Evolutionary conservation across 306 rosid species (phyloP).

Genomic region (Acacia melanoxylon): DNA sequence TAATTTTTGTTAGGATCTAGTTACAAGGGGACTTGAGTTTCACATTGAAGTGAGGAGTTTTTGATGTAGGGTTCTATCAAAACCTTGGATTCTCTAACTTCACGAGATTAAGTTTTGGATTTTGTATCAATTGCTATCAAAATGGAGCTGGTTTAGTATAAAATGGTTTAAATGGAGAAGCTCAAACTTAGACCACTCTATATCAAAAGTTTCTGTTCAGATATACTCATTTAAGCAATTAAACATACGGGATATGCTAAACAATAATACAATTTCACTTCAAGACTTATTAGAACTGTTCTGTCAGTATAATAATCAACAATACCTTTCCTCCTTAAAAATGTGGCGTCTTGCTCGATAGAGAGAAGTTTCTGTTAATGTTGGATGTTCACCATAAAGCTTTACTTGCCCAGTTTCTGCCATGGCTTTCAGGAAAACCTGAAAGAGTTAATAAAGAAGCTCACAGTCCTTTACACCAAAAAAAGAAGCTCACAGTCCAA

Average conservation of each 20-base stretch:
- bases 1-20: neutral
- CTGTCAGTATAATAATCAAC: conserved; percentile 6
- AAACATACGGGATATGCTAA: conserved; percentile 23
- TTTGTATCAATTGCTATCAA: neutral
- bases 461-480: too few species aligned
- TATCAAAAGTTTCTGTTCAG: conserved; percentile 5
- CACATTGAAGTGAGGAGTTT: neutral
- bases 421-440: conserved; percentile 99
- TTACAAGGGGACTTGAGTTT: neutral
- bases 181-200: conserved; percentile 11
- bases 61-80: neutral
- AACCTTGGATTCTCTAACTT: neutral
- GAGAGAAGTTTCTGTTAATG: conserved; percentile 86
- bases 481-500: conserved; percentile 16
- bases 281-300: conserved; percentile 11
- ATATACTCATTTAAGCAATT: neutral
- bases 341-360: conserved; percentile 94
- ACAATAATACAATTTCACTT: conserved; percentile 19
- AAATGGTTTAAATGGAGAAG: conserved; percentile 3
- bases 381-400: conserved; percentile 83
- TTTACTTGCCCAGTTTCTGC: conserved; percentile 92
- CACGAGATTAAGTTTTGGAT: neutral
- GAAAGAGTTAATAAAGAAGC: conserved; percentile 25
- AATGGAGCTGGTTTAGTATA: neutral
- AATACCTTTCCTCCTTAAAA: conserved; percentile 92